Evolutionary conservation across 2,329 filamentous ascomycete genomes (phyloP).

Genomic region (Exophiala oligosperma): DNA sequence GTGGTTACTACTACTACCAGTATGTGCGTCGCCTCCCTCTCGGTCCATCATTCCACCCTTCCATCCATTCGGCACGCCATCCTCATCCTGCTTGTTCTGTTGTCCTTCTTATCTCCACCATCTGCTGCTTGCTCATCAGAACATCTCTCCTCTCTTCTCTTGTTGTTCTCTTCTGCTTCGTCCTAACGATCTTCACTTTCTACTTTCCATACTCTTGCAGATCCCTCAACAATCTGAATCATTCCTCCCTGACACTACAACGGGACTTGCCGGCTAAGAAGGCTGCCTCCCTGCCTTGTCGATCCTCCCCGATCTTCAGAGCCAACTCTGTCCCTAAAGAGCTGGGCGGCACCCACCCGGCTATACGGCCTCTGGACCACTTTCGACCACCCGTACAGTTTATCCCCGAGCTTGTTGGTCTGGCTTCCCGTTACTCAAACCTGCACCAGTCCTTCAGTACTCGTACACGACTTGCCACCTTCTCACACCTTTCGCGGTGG

Average conservation of each 20-base stretch:
- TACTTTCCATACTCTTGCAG: neutral
- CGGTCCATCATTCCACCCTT: neutral
- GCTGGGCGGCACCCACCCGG: neutral
- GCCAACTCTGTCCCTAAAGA: neutral
- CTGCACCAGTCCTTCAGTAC: neutral
- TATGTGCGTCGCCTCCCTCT: neutral
- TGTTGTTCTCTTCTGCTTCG: neutral
- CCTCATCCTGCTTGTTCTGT: neutral
- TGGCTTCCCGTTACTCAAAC: neutral
- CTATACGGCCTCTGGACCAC: neutral
- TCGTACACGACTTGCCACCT: neutral
- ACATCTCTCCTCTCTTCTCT: neutral
- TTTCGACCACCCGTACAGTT: too few species aligned
- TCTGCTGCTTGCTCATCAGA: neutral
- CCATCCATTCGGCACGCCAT: neutral
- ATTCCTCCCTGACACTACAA: neutral
- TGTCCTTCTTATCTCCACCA: neutral
- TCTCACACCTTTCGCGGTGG: neutral
- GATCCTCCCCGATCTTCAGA: neutral
- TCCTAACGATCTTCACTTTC: neutral
- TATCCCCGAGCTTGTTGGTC: neutral
- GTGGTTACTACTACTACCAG: too few species aligned
- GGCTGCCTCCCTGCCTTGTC: neutral
- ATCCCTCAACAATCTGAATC: neutral
- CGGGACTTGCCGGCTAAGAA: neutral